Percentiles rank a stretch among this genome's conserved stretches.
phyloP scores from a whole-genome alignment of 768 basidiomycete genomes.

The Cystobasidium tubakii region DNA sequence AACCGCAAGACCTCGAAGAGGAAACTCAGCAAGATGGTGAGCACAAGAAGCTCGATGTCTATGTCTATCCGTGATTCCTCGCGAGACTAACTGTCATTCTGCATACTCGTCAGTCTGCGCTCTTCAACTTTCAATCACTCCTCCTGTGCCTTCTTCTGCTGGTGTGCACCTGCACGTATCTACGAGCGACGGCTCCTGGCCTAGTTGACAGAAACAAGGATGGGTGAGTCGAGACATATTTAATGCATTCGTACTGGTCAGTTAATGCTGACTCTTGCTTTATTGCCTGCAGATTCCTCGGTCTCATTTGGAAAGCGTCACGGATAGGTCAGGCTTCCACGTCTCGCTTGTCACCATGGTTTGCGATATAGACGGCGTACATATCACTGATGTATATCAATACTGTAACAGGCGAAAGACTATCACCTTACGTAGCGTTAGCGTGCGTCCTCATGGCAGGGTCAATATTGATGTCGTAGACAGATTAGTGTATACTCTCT shows the following conservation, averaged over 20 bases:
- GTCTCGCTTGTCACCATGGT: background rate
- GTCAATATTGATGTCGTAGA: slow-evolving; percentile 53
- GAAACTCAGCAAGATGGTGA: background rate
- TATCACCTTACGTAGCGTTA: slow-evolving; percentile 91
- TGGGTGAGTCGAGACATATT: slow-evolving; percentile 59
- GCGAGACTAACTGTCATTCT: background rate
- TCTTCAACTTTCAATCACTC: slow-evolving; percentile 96
- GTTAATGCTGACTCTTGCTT: background rate
- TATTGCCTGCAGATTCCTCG: slow-evolving; percentile 63
- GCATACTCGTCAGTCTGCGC: slow-evolving; percentile 61
- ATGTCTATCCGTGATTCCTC: background rate
- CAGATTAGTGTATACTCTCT: no score
- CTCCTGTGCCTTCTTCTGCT: slow-evolving; percentile 84
- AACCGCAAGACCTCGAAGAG: background rate
- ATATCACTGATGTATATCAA: no score
- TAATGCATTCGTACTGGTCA: no score
- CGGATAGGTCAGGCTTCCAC: slow-evolving; percentile 66
- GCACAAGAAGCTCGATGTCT: background rate
- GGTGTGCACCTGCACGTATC: slow-evolving; percentile 96
- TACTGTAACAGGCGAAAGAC: slow-evolving; percentile 82
- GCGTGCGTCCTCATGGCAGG: slow-evolving; percentile 91
- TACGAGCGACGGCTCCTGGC: slow-evolving; percentile 79
- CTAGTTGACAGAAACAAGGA: slow-evolving; percentile 88
- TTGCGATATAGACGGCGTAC: no score
- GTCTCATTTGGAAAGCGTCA: slow-evolving; percentile 90